These are phyloP conservation scores for Caryopteris hybrid DNA, from an alignment of 305 asterid species.

Conservation along the genomic window DNA sequence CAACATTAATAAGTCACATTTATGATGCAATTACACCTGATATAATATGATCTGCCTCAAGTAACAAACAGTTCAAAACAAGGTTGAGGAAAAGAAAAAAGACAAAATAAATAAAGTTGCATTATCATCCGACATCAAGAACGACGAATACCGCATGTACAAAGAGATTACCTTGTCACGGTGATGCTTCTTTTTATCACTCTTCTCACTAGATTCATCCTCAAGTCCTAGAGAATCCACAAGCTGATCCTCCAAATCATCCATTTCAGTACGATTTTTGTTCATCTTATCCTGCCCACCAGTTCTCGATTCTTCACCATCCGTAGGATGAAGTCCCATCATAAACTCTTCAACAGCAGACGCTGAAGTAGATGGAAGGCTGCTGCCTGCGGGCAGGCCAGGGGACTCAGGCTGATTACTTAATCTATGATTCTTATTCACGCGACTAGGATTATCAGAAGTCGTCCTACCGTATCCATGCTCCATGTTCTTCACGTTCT, in stretches of 20 bases:
- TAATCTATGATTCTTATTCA: constrained; percentile 20
- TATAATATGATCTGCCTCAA: not conserved
- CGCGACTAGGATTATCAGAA: constrained; percentile 27
- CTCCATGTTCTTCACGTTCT: constrained; percentile 30
- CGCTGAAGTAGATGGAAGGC: constrained; percentile 31
- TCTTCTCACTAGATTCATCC: constrained; percentile 50
- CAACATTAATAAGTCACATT: constrained; percentile 4
- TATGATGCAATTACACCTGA: not conserved
- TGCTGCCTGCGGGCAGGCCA: constrained; percentile 35
- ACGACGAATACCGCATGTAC: not conserved
- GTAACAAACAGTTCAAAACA: not conserved
- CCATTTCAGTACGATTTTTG: constrained; percentile 29
- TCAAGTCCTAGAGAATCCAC: constrained; percentile 47
- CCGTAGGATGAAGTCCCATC: constrained; percentile 25
- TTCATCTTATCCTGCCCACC: constrained; percentile 21
- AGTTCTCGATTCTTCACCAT: constrained; percentile 23
- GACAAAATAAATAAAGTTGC: not conserved
- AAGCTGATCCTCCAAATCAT: constrained; percentile 53
- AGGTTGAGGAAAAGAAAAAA: not conserved
- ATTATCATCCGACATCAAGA: not conserved
- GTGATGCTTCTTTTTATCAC: constrained; percentile 41
- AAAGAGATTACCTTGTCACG: constrained; percentile 65
- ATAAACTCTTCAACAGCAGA: constrained; percentile 41
- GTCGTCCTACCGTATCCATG: constrained; percentile 23
- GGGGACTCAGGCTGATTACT: constrained; percentile 40